Evolutionary conservation across 805 yeast species (phyloP).

Genomic region (Clavispora phyllophila): DNA sequence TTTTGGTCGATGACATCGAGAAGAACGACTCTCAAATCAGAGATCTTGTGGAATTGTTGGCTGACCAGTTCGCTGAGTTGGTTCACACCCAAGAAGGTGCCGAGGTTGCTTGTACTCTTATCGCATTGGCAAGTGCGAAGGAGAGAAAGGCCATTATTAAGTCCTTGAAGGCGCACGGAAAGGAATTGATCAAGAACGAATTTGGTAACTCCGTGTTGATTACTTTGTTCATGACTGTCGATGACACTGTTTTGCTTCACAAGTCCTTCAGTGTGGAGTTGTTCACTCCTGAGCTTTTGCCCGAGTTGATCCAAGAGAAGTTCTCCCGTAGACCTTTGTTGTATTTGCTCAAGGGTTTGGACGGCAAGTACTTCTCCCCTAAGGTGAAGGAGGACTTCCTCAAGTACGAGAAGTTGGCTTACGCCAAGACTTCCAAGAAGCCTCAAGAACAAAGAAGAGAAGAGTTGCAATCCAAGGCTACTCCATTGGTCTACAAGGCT

Average conservation of each 20-base stretch:
- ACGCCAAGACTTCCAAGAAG: conserved; percentile 72
- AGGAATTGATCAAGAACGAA: conserved; percentile 74
- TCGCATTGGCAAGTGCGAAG: conserved; percentile 84
- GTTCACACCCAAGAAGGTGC: conserved; percentile 95
- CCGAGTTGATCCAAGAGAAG: conserved; percentile 59
- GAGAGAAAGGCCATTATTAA: conserved; percentile 80
- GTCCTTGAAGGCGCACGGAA: conserved; percentile 70
- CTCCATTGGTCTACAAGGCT: conserved; percentile 59
- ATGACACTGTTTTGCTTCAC: conserved; percentile 81
- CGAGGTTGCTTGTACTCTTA: conserved; percentile 78
- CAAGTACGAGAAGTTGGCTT: conserved; percentile 53
- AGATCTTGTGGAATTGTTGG: conserved; percentile 76
- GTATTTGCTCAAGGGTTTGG: conserved; percentile 72
- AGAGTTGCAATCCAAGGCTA: conserved; percentile 61
- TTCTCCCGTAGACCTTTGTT: conserved; percentile 86
- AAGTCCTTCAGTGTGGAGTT: conserved; percentile 67
- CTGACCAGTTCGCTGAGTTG: conserved; percentile 88
- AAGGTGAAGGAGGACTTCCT: conserved; percentile 52
- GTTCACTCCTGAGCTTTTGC: conserved; percentile 42
- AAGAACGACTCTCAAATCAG: conserved; percentile 53
- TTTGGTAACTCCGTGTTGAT: conserved; percentile 79
- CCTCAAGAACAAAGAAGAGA: conserved; percentile 69
- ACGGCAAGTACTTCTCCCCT: conserved; percentile 80
- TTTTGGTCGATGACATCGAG: conserved; percentile 52
- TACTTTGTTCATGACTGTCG: conserved; percentile 78